Evolutionary conservation across 2,329 filamentous ascomycete species (phyloP).

Genomic region (Fusarium mangiferae): DNA sequence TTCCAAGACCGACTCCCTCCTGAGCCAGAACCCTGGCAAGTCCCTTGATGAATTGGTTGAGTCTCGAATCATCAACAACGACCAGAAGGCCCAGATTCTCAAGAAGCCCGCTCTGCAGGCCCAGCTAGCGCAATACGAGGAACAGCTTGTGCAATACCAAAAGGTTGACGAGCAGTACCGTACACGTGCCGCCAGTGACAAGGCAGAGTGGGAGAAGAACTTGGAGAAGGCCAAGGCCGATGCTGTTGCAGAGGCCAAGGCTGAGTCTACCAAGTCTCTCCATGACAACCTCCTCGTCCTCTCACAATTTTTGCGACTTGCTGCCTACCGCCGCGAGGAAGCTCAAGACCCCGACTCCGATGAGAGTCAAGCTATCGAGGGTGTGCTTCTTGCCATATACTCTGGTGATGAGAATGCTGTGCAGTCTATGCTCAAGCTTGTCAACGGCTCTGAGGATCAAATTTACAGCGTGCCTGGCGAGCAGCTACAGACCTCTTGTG

Average conservation of each 20-base stretch:
- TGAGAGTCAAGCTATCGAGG: conserved; percentile 84
- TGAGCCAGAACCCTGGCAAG: conserved; percentile 75
- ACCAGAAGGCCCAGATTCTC: conserved; percentile 80
- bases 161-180: conserved; percentile 80
- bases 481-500: conserved; percentile 76
- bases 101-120: conserved; percentile 80
- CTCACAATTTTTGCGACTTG: conserved; percentile 83
- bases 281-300: conserved; percentile 74
- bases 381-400: conserved; percentile 81
- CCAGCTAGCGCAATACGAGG: conserved; percentile 76
- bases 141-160: conserved; percentile 78
- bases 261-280: conserved; percentile 63
- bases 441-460: conserved; percentile 75
- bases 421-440: conserved; percentile 78
- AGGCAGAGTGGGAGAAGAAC: conserved; percentile 68
- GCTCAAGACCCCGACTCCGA: conserved; percentile 72
- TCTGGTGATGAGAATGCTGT: conserved; percentile 81
- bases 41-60: conserved; percentile 78
- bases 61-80: conserved; percentile 78
- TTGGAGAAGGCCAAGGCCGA: conserved; percentile 67
- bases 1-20: conserved; percentile 75
- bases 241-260: conserved; percentile 62
- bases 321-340: conserved; percentile 78
- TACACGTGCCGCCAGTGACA: conserved; percentile 65
- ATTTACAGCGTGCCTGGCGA: conserved; percentile 74